Conservation (phyloP, 169 alveolate species). For the Plasmodium gaboni region DNA sequence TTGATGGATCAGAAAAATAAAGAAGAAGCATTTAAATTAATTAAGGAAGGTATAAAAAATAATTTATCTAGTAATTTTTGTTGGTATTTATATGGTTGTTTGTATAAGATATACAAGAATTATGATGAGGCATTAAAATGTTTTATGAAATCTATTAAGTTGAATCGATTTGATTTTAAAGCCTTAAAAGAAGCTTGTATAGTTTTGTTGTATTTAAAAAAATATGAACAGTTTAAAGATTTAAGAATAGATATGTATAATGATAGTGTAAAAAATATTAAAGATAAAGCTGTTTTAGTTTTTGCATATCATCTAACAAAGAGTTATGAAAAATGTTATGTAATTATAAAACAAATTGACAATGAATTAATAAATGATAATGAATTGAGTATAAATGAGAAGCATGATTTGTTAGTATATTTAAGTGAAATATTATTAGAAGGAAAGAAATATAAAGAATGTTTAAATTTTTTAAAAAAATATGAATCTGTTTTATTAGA, state of each 20-base stretch:
- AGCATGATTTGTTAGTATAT: conserved; percentile 36
- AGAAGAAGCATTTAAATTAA: conserved; percentile 66
- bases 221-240: conserved; percentile 64
- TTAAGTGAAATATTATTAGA: conserved; percentile 57
- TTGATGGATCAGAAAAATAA: conserved; percentile 60
- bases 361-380: conserved; percentile 27
- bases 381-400: conserved; percentile 24
- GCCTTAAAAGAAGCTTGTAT: conserved; percentile 62
- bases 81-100: conserved; percentile 76
- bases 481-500: conserved; percentile 12
- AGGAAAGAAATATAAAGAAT: conserved; percentile 55
- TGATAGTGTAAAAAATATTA: conserved; percentile 24
- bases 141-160: conserved; percentile 39
- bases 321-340: conserved; percentile 42
- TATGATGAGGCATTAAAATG: conserved; percentile 72
- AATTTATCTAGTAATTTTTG: conserved; percentile 73
- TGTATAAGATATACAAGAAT: conserved; percentile 61
- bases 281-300: conserved; percentile 63
- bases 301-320: conserved; percentile 43
- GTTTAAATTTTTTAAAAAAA: conserved; percentile 17
- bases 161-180: conserved; percentile 52
- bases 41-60: conserved; percentile 67
- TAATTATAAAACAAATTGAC: conserved; percentile 53
- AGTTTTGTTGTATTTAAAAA: conserved; percentile 40
- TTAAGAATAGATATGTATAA: conserved; percentile 49